Evolutionary conservation across 805 yeast genomes (phyloP).

Genomic region (Priceomyces carsonii): DNA sequence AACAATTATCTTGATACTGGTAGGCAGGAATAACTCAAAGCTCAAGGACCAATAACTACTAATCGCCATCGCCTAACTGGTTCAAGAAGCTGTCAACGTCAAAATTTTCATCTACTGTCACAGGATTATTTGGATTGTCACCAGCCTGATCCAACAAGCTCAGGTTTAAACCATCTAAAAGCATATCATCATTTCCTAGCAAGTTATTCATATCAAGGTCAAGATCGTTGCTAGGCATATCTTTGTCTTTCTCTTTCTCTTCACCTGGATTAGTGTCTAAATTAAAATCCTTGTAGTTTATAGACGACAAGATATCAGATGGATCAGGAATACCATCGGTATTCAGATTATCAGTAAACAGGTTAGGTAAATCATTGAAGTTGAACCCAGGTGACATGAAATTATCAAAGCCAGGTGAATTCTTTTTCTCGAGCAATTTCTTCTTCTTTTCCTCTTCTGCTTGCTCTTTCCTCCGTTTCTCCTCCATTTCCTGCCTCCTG

Average conservation of each 20-base stretch:
- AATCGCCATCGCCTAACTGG: slow-evolving; percentile 41
- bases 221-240: slow-evolving; percentile 8
- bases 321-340: slow-evolving; percentile 31
- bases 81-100: slow-evolving; percentile 46
- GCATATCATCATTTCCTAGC: slow-evolving; percentile 39
- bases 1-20: neutral
- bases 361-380: slow-evolving; percentile 20
- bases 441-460: slow-evolving; percentile 10
- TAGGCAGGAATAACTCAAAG: neutral
- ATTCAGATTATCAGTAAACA: slow-evolving; percentile 9
- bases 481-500: slow-evolving; percentile 18
- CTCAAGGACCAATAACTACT: neutral
- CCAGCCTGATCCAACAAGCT: slow-evolving; percentile 31
- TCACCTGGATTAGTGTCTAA: slow-evolving; percentile 5
- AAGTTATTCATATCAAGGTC: slow-evolving; percentile 38
- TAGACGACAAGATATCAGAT: slow-evolving; percentile 30
- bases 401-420: slow-evolving; percentile 10
- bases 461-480: slow-evolving; percentile 12
- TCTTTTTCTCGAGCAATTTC: slow-evolving; percentile 10
- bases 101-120: slow-evolving; percentile 34
- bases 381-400: slow-evolving; percentile 28
- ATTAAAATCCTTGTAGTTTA: slow-evolving; percentile 16
- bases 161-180: slow-evolving; percentile 45
- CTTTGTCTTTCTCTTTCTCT: slow-evolving; percentile 7
- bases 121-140: slow-evolving; percentile 20